Conservation (phyloP, 1,139 yeast genomes). For the Scheffersomyces titani region DNA sequence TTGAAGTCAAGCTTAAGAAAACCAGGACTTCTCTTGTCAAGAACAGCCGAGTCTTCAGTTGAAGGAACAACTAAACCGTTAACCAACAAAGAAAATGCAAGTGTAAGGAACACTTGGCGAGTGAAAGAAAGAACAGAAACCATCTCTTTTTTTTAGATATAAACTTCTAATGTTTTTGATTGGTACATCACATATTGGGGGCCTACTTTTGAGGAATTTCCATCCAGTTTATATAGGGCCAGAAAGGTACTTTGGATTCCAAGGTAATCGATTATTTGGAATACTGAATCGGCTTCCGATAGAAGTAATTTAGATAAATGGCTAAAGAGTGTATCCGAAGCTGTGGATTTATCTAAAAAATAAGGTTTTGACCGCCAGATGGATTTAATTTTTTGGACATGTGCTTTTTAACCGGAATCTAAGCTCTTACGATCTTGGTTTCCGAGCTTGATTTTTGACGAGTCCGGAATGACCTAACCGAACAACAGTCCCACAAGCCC, state of each 20-base stretch:
- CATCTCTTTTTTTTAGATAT: constrained; percentile 3
- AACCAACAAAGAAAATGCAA: constrained; percentile 6
- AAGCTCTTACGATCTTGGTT: not conserved
- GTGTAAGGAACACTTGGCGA: constrained; percentile 5
- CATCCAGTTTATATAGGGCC: not conserved
- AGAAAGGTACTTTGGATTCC: not conserved
- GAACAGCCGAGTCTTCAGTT: not conserved
- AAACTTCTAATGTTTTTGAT: not conserved
- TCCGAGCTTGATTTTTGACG: not conserved
- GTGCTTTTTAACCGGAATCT: not conserved
- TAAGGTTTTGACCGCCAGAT: not conserved
- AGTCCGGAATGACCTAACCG: not conserved
- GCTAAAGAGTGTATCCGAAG: not conserved
- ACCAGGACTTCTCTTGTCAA: constrained; percentile 9
- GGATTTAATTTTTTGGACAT: not conserved
- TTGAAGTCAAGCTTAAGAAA: constrained; percentile 13
- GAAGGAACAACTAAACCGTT: constrained; percentile 8
- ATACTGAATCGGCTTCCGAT: not conserved
- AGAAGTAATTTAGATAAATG: not conserved
- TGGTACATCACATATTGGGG: not conserved
- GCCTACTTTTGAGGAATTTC: not conserved
- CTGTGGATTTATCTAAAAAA: not conserved
- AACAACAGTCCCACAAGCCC: not conserved
- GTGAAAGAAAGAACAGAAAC: constrained; percentile 9
- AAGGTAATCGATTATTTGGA: not conserved